Evolutionary conservation across 2,329 filamentous ascomycete species (phyloP), one percentile per base, ranked within the genome.

Genomic region (Cryphonectria japonica): DNA sequence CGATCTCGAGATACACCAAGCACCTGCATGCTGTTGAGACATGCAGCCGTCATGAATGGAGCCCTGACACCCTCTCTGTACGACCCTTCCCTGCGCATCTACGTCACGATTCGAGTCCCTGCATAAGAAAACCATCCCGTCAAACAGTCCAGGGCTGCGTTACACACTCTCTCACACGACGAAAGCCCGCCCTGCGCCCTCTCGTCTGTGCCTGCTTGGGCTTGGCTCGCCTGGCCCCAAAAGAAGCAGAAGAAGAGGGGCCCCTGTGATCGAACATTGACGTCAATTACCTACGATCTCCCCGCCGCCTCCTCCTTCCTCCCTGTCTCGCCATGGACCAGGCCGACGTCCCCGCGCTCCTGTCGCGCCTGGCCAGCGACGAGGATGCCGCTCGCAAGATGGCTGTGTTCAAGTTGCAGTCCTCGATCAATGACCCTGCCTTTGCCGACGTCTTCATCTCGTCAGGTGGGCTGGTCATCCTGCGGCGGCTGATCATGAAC

Each of bases 321-420:
- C 46, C 54, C 60, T 9, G 37, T 39, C 60, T 63, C 72, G 77
- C 74, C 73, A 89, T 91, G 89, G 89, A 91, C 78, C 89, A 91
- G 82, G 88, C 87, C 76, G 89, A 91, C 76, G 89, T 91, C 75
- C 89, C 89, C 65, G 86, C 87, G 79, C 85, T 91, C 75, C 84
- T 91, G 76, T 84, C 87, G 82, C 88, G 89, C 75, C 84, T 91
- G 73, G 84, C 87, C 57, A 91, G 89, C 82, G 88, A 91, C 76
- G 89, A 97, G 82, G 96, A 99, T 85, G 95, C 93, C 70, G 91
- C 93, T 76, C 93, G 95, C 78, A 99, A 99, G 82, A 98, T 98
- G 93, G 96, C 96, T 72, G 96, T 97, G 73, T 99, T 99, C 88
- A 98, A 98, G 84, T 89, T 99, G 75, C 96, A 99, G 82, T 92